Base-by-base conservation (phyloP, 495 filamentous ascomycete genomes). In the Sporormia fimetaria region DNA sequence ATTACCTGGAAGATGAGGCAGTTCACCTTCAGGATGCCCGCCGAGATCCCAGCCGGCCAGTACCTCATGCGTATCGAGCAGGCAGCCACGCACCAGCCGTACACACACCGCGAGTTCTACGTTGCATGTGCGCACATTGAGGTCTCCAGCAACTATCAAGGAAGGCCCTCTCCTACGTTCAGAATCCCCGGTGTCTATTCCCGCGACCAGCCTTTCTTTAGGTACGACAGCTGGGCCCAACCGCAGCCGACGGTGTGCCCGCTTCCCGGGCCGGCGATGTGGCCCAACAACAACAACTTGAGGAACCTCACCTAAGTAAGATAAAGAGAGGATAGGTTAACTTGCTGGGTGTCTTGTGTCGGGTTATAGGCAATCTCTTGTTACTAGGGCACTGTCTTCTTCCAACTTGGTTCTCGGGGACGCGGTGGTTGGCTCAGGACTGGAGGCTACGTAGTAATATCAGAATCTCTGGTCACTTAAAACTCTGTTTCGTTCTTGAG, bases 41-140 rank as follows among this genome's bases (percentile, higher is more conserved):
- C 11, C 6, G 18, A 12, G 36, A 21, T 40, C n/a, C 36, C 36
- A 4, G n/a, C 36, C 9, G 36, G 36, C n/a, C n/a, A 40, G 25
- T 40, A 40, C 16, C 36, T 40, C 6, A 21, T 40, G 22, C 20
- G 36, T 4, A 15, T 40, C 5, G 36, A 40, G 18, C 36, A 40
- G n/a, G 29, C 29, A 4, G 36, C n/a, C 14, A 7, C 29, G 10
- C 36, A 40, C 15, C n/a, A 32, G 25, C 29, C 29, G 6, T 32
- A 32, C 12, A 32, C 10, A 15, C 6, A 6, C 29, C n/a, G 17
- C 10, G 6, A 32, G 29, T 32, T 32, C 12, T 32, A n/a, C 29
- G n/a, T 32, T 32, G 12, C 29, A 32, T 32, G 29, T 14, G 29
- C 29, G 12, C 29, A 32, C 17, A 9, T 32, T 14, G 29, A 32